phyloP scores from a whole-genome alignment of 305 asterid genomes.

The Rubia tinctorum region DNA sequence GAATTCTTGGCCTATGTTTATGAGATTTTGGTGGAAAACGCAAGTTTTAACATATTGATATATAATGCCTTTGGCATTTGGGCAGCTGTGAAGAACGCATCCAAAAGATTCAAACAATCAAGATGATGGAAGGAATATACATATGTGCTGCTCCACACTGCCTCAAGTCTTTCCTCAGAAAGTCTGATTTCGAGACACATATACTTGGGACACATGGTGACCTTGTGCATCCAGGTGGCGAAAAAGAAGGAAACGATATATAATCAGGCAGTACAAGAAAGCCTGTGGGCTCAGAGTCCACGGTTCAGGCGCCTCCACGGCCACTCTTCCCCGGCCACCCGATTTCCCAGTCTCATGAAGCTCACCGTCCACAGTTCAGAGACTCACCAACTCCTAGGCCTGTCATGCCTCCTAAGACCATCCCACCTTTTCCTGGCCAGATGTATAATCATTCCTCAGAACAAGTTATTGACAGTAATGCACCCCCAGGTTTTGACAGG shows the following conservation, averaged over 20 bases:
- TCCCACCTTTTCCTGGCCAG: conserved; percentile 57
- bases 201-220: conserved; percentile 55
- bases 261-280: conserved; percentile 69
- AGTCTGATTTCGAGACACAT: conserved; percentile 70
- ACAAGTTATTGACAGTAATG: conserved; percentile 52
- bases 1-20: neutral
- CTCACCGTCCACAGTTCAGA: conserved; percentile 48
- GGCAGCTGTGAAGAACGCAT: conserved; percentile 77
- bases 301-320: conserved; percentile 78
- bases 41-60: neutral
- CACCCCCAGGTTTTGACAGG: conserved; percentile 58
- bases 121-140: conserved; percentile 87
- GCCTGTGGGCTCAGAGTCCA: conserved; percentile 75
- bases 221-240: conserved; percentile 53
- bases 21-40: neutral
- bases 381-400: conserved; percentile 60
- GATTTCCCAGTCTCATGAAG: conserved; percentile 53
- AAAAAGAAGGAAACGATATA: conserved; percentile 61
- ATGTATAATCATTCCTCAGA: conserved; percentile 55
- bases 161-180: conserved; percentile 83
- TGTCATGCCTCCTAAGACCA: conserved; percentile 45
- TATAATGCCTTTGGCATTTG: neutral
- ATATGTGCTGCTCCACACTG: conserved; percentile 95
- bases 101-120: conserved; percentile 95
- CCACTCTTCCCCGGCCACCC: conserved; percentile 62